Conservation (phyloP, 345 rosid genomes). For the Corchorus capsularis region DNA sequence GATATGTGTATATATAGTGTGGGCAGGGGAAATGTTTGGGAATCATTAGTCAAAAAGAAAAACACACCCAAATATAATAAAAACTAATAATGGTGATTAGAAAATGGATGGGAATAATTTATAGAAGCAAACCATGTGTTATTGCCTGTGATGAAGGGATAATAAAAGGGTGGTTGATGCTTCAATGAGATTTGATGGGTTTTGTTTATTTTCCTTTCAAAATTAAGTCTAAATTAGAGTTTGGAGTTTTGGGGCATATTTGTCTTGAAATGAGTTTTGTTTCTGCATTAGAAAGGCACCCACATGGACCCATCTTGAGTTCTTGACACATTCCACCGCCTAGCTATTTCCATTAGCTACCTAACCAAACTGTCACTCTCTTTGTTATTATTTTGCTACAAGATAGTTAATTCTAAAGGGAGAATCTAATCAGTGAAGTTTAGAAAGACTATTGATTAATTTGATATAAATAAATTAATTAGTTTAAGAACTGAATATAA, state of each 20-base stretch:
- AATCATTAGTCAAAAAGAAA: constrained; percentile 11
- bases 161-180: neutral
- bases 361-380: neutral
- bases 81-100: neutral
- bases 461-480: too few species aligned
- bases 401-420: too few species aligned
- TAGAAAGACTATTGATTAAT: neutral
- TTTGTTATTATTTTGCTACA: neutral
- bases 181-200: neutral
- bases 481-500: neutral
- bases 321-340: neutral
- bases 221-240: too few species aligned
- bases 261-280: neutral
- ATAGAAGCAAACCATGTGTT: constrained; percentile 17
- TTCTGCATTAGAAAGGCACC: neutral
- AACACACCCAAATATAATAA: neutral
- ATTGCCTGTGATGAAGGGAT: constrained; percentile 13
- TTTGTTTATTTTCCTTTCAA: neutral
- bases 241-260: neutral
- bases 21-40: neutral
- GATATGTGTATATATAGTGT: neutral
- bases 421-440: neutral
- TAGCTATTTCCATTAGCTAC: neutral
- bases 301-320: neutral
- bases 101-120: constrained; percentile 4